Conservation (phyloP, 495 filamentous ascomycete species). For the Thermothielavioides terrestris region DNA sequence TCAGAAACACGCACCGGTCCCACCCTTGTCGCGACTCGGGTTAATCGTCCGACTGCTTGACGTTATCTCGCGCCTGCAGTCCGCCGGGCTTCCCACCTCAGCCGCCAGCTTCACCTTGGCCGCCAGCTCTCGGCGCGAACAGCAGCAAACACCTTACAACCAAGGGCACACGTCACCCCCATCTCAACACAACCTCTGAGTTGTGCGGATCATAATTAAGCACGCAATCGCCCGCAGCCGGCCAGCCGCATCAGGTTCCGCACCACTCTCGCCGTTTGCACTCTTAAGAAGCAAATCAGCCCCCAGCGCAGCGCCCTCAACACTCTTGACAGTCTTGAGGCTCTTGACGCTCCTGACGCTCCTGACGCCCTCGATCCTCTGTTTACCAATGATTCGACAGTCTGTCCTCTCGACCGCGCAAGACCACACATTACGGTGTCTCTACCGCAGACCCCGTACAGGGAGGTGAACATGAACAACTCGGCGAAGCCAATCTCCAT, state of each 20-base stretch:
- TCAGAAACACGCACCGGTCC: background rate
- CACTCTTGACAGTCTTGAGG: too few species aligned
- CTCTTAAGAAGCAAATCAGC: too few species aligned
- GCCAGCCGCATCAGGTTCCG: background rate
- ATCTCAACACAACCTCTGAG: too few species aligned
- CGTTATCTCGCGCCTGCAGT: too few species aligned
- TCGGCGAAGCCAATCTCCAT: conserved; percentile 7
- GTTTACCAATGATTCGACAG: conserved; percentile 12
- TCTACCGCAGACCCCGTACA: background rate
- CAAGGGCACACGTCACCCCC: background rate
- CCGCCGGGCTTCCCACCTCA: background rate
- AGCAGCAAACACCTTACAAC: background rate
- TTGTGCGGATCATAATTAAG: too few species aligned
- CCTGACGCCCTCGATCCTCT: too few species aligned
- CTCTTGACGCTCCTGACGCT: too few species aligned
- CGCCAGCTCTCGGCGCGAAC: background rate
- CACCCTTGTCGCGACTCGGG: background rate
- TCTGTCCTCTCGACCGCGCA: conserved; percentile 4
- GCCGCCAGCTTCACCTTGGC: too few species aligned
- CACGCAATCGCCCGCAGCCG: conserved; percentile 7
- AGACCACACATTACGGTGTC: conserved; percentile 1
- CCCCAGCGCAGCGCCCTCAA: too few species aligned
- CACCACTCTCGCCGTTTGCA: background rate
- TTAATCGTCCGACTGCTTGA: background rate
- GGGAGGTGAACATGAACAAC: conserved; percentile 1